Evolutionary conservation across 495 filamentous ascomycete genomes (phyloP).

Genomic region (Evansstolkia leycettana): DNA sequence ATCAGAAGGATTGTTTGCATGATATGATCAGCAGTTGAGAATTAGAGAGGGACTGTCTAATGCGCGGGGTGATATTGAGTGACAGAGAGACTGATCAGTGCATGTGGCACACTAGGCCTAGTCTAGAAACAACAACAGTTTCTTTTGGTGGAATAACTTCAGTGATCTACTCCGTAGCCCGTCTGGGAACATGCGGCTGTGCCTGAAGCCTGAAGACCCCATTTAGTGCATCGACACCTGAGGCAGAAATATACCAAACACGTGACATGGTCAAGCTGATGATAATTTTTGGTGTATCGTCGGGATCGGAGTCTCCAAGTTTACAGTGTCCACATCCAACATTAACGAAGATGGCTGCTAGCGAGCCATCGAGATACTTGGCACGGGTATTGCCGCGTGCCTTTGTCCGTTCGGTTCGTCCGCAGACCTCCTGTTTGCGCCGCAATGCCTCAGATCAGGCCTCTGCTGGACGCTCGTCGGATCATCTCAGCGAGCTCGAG

Average conservation of each 20-base stretch:
- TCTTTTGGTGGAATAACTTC: too few species aligned
- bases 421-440: conserved; percentile 21
- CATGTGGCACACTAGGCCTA: too few species aligned
- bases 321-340: conserved; percentile 8
- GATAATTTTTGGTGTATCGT: conserved; percentile 24
- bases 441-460: conserved; percentile 39
- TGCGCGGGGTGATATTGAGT: too few species aligned
- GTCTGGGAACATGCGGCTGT: too few species aligned
- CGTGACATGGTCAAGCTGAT: conserved; percentile 5
- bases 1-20: too few species aligned
- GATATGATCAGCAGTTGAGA: too few species aligned
- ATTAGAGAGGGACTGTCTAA: too few species aligned
- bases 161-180: too few species aligned
- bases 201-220: too few species aligned
- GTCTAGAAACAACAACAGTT: too few species aligned
- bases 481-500: conserved; percentile 25
- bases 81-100: too few species aligned
- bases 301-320: conserved; percentile 5
- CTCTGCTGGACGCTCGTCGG: conserved; percentile 19
- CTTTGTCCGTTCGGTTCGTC: conserved; percentile 20
- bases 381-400: conserved; percentile 29
- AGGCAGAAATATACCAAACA: conserved; percentile 6
- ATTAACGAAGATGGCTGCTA: conserved; percentile 26
- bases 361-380: conserved; percentile 30
- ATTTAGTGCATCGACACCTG: too few species aligned